Base-by-base conservation (phyloP, 2,329 filamentous ascomycete species). In the Pleurostoma richardsiae region DNA sequence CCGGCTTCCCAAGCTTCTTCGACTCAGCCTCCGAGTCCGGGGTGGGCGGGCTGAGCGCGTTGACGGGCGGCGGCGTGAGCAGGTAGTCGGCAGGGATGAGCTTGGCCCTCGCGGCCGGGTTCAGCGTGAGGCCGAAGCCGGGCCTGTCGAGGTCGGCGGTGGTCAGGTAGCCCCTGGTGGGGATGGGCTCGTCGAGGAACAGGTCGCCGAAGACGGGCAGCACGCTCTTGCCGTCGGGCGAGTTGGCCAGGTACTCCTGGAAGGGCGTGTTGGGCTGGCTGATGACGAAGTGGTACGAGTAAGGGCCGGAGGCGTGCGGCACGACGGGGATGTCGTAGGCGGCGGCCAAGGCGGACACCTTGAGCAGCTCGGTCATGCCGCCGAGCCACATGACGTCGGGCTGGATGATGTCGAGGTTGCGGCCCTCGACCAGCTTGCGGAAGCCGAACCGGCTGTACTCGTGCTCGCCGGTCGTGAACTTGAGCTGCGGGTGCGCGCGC, bases 331-430 rank as follows among this genome's bases (percentile, higher is more conserved):
- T 87, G 61, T 96, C 91, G 67, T 96, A 96, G 27, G 91, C 91
- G 4, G 90, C 82, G 4, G 91, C 91, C 81, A 95, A 86, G 45
- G 90, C 86, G 11, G 90, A 80, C 44, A 96, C 86, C 69, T 90
- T 94, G 54, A 96, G 82, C 48, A 96, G 77, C 69, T 96, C 91
- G 1, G 91, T 96, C 76, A 96, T 67, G 51, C 91, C 91, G 52
- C 91, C 91, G 10, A 96, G 83, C 91, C 91, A 96, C 91, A 96
- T 96, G 53, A 96, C 90, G 61, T 96, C 91, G 10, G 91, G 91
- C 70, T 96, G 91, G 59, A 96, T 83, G 57, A 96, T 95, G 65
- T 96, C 91, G 50, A 96, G 74, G 68, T 95, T 95, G 55, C 90
- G 88, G 47, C 86, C 86, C 69, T 96, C 90, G 52, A 96, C 85